These are phyloP conservation scores for Saccharomyces hybrid DNA, from an alignment of 1,139 yeast species.

Conservation along the genomic window DNA sequence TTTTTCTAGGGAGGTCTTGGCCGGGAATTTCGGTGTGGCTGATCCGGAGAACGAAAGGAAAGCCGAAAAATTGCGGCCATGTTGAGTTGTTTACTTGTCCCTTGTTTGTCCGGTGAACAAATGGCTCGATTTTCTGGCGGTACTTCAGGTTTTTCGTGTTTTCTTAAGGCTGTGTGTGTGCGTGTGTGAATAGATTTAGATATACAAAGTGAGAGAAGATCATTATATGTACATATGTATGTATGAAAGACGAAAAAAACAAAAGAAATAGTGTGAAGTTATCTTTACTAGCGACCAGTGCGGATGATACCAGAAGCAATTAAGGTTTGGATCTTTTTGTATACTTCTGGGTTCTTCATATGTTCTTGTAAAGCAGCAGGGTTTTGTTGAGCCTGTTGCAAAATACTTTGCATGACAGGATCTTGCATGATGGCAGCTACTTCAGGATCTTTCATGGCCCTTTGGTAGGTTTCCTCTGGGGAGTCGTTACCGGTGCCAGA, in stretches of 20 bases:
- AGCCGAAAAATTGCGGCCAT: neutral
- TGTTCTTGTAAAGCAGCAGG: conserved; percentile 97
- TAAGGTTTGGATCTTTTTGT: conserved; percentile 78
- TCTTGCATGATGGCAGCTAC: conserved; percentile 84
- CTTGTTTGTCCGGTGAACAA: neutral
- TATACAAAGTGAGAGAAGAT: neutral
- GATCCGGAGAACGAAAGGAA: neutral
- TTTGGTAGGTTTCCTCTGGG: conserved; percentile 87
- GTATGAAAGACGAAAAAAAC: neutral
- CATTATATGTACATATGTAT: neutral
- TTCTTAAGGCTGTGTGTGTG: neutral
- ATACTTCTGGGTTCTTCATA: conserved; percentile 92
- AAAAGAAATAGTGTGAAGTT: neutral
- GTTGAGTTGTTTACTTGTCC: neutral
- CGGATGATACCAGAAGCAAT: conserved; percentile 97
- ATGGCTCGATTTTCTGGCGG: neutral
- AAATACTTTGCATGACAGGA: conserved; percentile 93
- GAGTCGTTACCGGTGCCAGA: conserved; percentile 78
- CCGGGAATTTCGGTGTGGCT: neutral
- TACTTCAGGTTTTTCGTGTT: neutral
- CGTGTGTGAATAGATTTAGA: neutral
- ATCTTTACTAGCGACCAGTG: conserved; percentile 36
- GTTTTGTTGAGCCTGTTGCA: conserved; percentile 88
- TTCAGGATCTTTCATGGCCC: conserved; percentile 91
- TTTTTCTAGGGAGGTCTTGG: neutral